Evolutionary conservation across 805 yeast genomes (phyloP).

Genomic region (Huiozyma sinensis): DNA sequence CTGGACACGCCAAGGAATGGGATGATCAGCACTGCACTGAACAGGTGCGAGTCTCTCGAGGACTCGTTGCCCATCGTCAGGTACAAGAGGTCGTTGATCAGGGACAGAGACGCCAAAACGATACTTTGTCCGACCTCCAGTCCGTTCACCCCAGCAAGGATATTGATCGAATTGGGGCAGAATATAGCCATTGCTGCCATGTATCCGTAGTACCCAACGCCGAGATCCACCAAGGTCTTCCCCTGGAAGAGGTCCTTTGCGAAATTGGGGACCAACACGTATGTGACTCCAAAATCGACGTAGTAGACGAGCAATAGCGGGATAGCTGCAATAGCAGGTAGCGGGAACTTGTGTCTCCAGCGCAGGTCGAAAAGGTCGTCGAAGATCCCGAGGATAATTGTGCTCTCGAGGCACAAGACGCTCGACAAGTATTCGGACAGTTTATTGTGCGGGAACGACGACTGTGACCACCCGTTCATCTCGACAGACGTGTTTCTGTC

Average conservation of each 20-base stretch:
- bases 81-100: conserved; percentile 71
- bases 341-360: conserved; percentile 94
- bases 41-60: conserved; percentile 72
- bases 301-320: conserved; percentile 87
- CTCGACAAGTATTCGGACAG: conserved; percentile 82
- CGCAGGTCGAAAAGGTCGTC: conserved; percentile 93
- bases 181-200: conserved; percentile 90
- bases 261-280: conserved; percentile 70
- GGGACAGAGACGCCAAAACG: conserved; percentile 57
- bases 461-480: neutral
- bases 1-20: conserved; percentile 83
- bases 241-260: conserved; percentile 34
- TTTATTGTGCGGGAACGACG: conserved; percentile 65
- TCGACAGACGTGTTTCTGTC: conserved; percentile 27
- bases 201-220: conserved; percentile 69
- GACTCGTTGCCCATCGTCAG: conserved; percentile 39
- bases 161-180: conserved; percentile 92
- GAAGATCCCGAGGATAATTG: conserved; percentile 75
- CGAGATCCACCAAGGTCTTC: conserved; percentile 50
- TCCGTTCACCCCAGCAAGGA: conserved; percentile 93
- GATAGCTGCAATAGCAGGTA: conserved; percentile 89
- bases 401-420: conserved; percentile 70
- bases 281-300: conserved; percentile 88
- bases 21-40: conserved; percentile 65
- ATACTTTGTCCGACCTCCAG: conserved; percentile 92